Percentiles rank a stretch among this genome's conserved stretches.
Conservation (phyloP, 257 asterid genomes). For the Striga asiatica region DNA sequence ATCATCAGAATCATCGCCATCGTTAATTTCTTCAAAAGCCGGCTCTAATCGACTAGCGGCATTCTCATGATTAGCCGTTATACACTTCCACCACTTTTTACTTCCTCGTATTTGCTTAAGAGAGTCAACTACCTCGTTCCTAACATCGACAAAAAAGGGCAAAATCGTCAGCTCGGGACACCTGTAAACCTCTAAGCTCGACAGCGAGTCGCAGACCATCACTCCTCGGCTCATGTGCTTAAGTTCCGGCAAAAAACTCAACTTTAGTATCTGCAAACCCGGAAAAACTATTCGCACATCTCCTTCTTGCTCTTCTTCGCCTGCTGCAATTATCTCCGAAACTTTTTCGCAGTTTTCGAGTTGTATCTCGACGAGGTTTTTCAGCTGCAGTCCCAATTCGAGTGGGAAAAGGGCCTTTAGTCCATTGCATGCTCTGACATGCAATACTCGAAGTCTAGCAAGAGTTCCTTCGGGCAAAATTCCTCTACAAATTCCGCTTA, state of each 20-base stretch:
- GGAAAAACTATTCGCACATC: conserved; percentile 17
- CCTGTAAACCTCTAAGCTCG: conserved; percentile 11
- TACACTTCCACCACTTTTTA: conserved; percentile 12
- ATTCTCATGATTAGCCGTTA: background rate
- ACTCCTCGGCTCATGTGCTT: conserved; percentile 12
- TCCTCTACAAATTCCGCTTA: conserved; percentile 8
- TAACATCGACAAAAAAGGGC: conserved; percentile 14
- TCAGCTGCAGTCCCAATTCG: conserved; percentile 14
- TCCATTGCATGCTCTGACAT: conserved; percentile 15
- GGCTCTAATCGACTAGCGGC: background rate
- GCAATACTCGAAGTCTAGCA: conserved; percentile 15
- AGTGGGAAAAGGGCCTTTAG: conserved; percentile 13
- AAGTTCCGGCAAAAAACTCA: conserved; percentile 17
- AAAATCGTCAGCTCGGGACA: conserved; percentile 11
- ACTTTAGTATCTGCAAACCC: conserved; percentile 3
- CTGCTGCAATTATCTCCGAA: conserved; percentile 6
- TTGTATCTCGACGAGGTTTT: conserved; percentile 12
- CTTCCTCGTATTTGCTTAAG: conserved; percentile 21
- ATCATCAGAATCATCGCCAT: background rate
- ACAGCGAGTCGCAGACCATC: conserved; percentile 20
- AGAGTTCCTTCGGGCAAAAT: conserved; percentile 10
- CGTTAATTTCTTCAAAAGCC: conserved; percentile 1
- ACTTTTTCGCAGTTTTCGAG: conserved; percentile 14
- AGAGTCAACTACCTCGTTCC: conserved; percentile 4
- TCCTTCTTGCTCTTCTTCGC: background rate